These are phyloP conservation scores for Trichophyton simii DNA, from an alignment of 2,329 filamentous ascomycete species.

Conservation along the genomic window DNA sequence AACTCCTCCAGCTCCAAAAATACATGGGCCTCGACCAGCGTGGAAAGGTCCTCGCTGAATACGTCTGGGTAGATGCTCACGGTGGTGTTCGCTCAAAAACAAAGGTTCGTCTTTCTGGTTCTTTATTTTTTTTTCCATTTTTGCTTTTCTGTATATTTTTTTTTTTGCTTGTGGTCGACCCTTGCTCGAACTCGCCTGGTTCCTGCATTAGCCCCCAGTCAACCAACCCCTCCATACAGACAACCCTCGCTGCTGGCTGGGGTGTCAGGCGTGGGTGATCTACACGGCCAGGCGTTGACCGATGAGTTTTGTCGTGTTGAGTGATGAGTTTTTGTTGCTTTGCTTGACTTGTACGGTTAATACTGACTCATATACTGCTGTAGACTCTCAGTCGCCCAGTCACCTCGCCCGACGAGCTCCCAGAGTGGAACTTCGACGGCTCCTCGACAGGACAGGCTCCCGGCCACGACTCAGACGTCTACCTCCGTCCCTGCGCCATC, in stretches of 20 bases:
- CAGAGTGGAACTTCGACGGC: constrained; percentile 75
- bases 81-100: constrained; percentile 88
- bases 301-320: neutral
- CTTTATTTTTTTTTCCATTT: constrained; percentile 30
- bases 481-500: constrained; percentile 79
- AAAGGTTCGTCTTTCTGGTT: constrained; percentile 51
- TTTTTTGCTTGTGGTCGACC: constrained; percentile 1
- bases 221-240: neutral
- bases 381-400: constrained; percentile 54
- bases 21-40: constrained; percentile 85
- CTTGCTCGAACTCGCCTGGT: constrained; percentile 6
- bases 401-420: constrained; percentile 49
- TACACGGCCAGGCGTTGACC: neutral
- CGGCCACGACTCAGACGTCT: constrained; percentile 93
- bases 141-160: neutral
- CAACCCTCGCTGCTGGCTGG: neutral
- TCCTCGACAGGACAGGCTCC: constrained; percentile 87
- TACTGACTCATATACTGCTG: neutral
- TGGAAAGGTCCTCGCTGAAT: constrained; percentile 82
- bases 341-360: neutral
- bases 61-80: constrained; percentile 83
- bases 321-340: neutral
- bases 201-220: neutral
- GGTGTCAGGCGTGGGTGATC: too few species aligned
- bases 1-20: constrained; percentile 60